A percentile compares a stretch with the other conserved stretches of the same genome.
Conservation (phyloP, 2,329 filamentous ascomycete genomes). For the Phaeosphaeria sp. region DNA sequence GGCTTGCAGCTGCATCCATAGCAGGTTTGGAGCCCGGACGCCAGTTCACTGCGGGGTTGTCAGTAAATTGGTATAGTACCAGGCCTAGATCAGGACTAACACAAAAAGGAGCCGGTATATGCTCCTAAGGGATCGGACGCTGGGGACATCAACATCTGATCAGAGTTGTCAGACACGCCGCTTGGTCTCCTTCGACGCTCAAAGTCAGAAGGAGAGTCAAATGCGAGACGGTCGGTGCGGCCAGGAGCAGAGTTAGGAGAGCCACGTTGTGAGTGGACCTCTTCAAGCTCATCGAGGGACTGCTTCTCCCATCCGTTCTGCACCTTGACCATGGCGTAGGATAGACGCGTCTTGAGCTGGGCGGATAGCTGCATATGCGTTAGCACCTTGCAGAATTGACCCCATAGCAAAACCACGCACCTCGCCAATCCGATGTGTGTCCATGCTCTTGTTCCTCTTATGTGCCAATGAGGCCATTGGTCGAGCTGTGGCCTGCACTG, state of each 20-base stretch:
- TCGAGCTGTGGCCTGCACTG: slow-evolving; percentile 21
- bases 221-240: slow-evolving; percentile 45
- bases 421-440: slow-evolving; percentile 77
- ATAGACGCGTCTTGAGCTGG: slow-evolving; percentile 81
- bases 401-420: slow-evolving; percentile 56
- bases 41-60: slow-evolving; percentile 34
- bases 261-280: slow-evolving; percentile 71
- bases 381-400: slow-evolving; percentile 24
- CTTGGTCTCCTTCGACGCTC: slow-evolving; percentile 43
- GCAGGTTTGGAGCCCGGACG: slow-evolving; percentile 32
- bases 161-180: slow-evolving; percentile 45
- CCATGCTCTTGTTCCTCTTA: slow-evolving; percentile 74
- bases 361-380: slow-evolving; percentile 68
- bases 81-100: slow-evolving; percentile 16
- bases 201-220: slow-evolving; percentile 38
- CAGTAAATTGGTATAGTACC: neutral
- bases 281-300: slow-evolving; percentile 79
- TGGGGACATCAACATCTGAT: slow-evolving; percentile 44
- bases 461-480: slow-evolving; percentile 54
- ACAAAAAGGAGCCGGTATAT: slow-evolving; percentile 28
- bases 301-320: slow-evolving; percentile 84
- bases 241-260: slow-evolving; percentile 68
- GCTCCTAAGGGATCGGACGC: slow-evolving; percentile 35
- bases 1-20: slow-evolving; percentile 34
- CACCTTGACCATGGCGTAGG: slow-evolving; percentile 93